These are phyloP conservation scores for Pyrenochaeta sp. DNA, from an alignment of 2,329 filamentous ascomycete species.

Conservation along the genomic window DNA sequence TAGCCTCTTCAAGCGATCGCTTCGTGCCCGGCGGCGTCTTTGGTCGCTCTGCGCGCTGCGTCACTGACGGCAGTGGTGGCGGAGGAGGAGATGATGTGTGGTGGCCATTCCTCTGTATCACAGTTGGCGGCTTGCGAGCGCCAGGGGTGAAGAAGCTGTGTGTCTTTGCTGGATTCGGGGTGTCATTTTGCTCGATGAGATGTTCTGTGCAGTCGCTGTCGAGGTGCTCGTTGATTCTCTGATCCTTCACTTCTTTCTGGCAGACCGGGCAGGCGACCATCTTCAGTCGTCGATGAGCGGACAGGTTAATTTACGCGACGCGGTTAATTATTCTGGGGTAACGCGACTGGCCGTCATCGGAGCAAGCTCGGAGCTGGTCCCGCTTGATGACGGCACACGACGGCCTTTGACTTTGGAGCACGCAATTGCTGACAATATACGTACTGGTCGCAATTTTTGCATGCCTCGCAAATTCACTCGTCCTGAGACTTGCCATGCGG, in stretches of 20 bases:
- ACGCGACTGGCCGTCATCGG: conserved; percentile 24
- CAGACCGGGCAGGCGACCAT: conserved; percentile 85
- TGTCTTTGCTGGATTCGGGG: conserved; percentile 48
- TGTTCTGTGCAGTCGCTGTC: conserved; percentile 81
- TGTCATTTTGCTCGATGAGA: conserved; percentile 62
- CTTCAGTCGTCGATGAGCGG: conserved; percentile 15
- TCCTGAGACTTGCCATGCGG: conserved; percentile 22
- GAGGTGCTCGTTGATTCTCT: conserved; percentile 87
- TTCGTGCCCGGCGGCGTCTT: conserved; percentile 40
- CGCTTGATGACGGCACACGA: conserved; percentile 44
- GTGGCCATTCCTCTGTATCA: conserved; percentile 30
- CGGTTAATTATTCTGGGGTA: conserved; percentile 12
- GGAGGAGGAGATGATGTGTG: conserved; percentile 33
- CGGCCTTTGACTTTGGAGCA: conserved; percentile 29
- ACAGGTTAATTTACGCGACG: conserved; percentile 21
- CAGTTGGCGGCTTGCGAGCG: conserved; percentile 48
- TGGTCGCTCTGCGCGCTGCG: conserved; percentile 24
- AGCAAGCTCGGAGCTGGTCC: conserved; percentile 19
- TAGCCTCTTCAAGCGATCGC: conserved; percentile 31
- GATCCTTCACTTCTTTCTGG: conserved; percentile 73
- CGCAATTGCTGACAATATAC: conserved; percentile 30
- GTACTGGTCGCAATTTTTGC: not conserved
- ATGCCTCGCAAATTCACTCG: not conserved
- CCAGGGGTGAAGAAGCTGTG: conserved; percentile 65
- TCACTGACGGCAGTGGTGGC: conserved; percentile 15